Evolutionary conservation across 1,284 basidiomycete genomes (phyloP), one percentile per base, ranked within the genome.

Genomic region (Puccinia coronata): DNA sequence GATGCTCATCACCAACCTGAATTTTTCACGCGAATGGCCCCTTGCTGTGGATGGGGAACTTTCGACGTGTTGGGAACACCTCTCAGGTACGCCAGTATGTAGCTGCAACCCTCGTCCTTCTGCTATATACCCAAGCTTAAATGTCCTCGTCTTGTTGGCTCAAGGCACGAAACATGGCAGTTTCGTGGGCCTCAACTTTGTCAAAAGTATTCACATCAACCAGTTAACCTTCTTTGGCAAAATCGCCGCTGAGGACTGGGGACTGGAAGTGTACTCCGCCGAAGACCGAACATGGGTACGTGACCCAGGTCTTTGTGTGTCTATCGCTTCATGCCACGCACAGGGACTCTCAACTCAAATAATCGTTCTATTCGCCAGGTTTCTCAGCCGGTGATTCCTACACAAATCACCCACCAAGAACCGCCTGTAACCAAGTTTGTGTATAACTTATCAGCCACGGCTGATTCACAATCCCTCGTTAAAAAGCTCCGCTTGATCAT

Each of bases 1-100:
- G n/a, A 74, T 74, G 72, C 25, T 74, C 34, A 74, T 74, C n/a
- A 74, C 72, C 36, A 74, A 57, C 36, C 34, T 74, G 25, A 25
- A 39, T 55, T 59, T 74, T 23, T 74, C 72, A 20, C 31, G 18
- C 39, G 34, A 74, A 43, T 74, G 53, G 72, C 72, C 53, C 14
- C 36, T 74, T 41, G 72, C 72, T n/a, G n/a, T 74, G 6, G 72
- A 74, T 59, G 55, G 72, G 12, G 72, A 74, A 25, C 20, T 59
- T 34, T 74, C 72, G 18, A 74, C 72, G 2, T 74, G 72, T 23
- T 74, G 72, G 72, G 59, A 43, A 41, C 53, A 43, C 25, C 53
- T 31, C 25, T 41, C 55, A 41, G 39, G 72, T 74, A 74, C 12
- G 36, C 23, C 39, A n/a, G n/a, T n/a, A n/a, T n/a, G n/a, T n/a